Evolutionary conservation across 2,329 filamentous ascomycete genomes (phyloP), one percentile per base, ranked within the genome.

Genomic region (Claviceps arundinis): DNA sequence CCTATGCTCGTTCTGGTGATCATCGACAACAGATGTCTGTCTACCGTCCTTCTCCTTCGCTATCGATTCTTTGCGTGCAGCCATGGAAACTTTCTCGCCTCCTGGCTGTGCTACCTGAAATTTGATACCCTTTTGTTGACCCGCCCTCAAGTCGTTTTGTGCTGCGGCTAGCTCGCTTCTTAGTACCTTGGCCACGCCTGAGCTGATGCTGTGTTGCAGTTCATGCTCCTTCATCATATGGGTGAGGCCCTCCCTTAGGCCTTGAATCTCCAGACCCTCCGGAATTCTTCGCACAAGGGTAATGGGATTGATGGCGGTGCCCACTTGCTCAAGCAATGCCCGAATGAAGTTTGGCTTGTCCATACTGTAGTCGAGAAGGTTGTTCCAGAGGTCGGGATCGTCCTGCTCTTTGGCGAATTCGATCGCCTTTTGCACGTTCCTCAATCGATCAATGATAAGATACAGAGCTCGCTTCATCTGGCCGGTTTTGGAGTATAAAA

Each of bases 191-290:
- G 93, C 90, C 3, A 94, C 93, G 1, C 93, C 93, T 44, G 85
- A 84, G 57, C 86, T 91, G 63, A 98, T 96, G 60, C 86, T 93
- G 64, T 87, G 82, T 69, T 97, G 93, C 45, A 98, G 87, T 63
- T 97, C 93, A 64, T 96, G 90, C 67, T 98, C 93, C 60, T 91
- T 85, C 64, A 98, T 86, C 73, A 98, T 89, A 53, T 90, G 85
- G 45, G 85, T 85, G 3, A 98, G 76, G 0, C 91, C 93, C 56
- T 95, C 88, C 54, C 89, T 77, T 6, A 98, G 73, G 0, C 93
- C 93, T 59, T 93, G 85, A 13, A 98, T 94, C 64, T 96, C 89
- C 0, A 98, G 75, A 0, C 93, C 90, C 62, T 94, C 89, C 0
- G 93, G 93, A 30, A 98, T 98, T 5, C 90, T 81, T 14, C 87